Percentiles rank a stretch among this genome's conserved stretches.
These are phyloP conservation scores for Panicum virgatum DNA, from an alignment of 202 grass and related monocot species.

Conservation along the genomic window DNA sequence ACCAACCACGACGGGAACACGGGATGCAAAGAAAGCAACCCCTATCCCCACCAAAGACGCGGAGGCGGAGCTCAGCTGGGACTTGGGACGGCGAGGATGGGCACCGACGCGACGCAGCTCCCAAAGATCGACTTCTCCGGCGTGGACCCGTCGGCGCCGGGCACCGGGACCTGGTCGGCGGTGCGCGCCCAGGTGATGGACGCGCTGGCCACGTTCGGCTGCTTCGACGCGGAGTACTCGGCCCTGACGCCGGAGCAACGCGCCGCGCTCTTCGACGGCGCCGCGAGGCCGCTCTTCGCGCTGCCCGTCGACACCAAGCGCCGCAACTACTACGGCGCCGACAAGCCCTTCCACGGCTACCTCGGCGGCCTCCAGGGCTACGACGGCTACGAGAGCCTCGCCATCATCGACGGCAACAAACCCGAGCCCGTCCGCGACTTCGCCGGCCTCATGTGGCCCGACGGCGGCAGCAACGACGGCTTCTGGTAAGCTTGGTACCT, in stretches of 20 bases:
- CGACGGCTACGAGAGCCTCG: constrained; percentile 68
- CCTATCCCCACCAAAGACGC: background rate
- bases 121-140: constrained; percentile 61
- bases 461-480: constrained; percentile 11
- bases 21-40: background rate
- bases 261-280: constrained; percentile 36
- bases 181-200: constrained; percentile 48
- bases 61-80: background rate
- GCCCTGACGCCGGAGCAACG: constrained; percentile 32
- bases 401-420: constrained; percentile 43
- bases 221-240: constrained; percentile 68
- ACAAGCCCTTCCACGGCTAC: constrained; percentile 66
- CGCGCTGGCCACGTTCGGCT: constrained; percentile 53
- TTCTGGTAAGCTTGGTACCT: constrained; percentile 41
- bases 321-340: constrained; percentile 62
- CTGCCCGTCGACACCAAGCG: constrained; percentile 60
- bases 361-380: constrained; percentile 52
- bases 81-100: background rate
- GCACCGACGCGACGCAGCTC: background rate
- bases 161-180: constrained; percentile 30
- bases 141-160: constrained; percentile 18
- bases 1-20: background rate
- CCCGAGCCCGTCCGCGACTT: constrained; percentile 35
- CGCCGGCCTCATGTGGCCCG: constrained; percentile 53
- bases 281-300: constrained; percentile 57